Evolutionary conservation across 2,329 filamentous ascomycete genomes (phyloP).

Genomic region (Colletotrichum higginsianum): DNA sequence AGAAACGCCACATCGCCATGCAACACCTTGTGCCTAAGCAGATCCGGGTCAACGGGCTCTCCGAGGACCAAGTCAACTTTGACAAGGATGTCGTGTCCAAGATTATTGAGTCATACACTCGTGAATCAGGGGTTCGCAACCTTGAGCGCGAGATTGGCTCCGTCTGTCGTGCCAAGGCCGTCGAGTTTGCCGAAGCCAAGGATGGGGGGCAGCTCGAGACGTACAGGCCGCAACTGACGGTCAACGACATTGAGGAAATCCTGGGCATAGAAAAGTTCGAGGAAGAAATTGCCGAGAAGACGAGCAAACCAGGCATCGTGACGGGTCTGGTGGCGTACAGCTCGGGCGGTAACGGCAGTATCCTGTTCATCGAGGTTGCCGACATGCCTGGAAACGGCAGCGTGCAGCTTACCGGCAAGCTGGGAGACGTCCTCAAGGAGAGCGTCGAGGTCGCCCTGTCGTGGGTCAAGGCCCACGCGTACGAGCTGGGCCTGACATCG

Average conservation of each 20-base stretch:
- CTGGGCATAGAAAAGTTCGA: conserved; percentile 94
- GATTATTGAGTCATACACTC: conserved; percentile 96
- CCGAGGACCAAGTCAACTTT: conserved; percentile 81
- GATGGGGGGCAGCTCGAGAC: conserved; percentile 77
- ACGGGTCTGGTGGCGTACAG: conserved; percentile 97
- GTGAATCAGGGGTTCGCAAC: conserved; percentile 95
- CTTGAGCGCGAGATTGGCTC: conserved; percentile 95
- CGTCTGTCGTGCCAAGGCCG: conserved; percentile 94
- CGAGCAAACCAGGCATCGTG: conserved; percentile 88
- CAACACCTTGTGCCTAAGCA: conserved; percentile 98
- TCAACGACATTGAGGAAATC: conserved; percentile 89
- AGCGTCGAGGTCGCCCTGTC: conserved; percentile 95
- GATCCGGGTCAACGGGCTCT: conserved; percentile 89
- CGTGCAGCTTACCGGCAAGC: conserved; percentile 95
- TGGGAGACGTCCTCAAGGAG: conserved; percentile 97
- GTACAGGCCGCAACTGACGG: conserved; percentile 81
- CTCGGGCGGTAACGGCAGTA: conserved; percentile 92
- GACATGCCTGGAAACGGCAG: conserved; percentile 95
- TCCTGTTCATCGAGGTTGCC: conserved; percentile 97
- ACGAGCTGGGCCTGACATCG: conserved; percentile 86
- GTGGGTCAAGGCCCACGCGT: conserved; percentile 98
- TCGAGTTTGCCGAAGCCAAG: conserved; percentile 92
- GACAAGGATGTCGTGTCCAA: conserved; percentile 90
- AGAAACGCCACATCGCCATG: conserved; percentile 95
- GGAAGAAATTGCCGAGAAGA: conserved; percentile 93